Evolutionary conservation across 179 eudicot genomes (phyloP).

Genomic region (Beta macrorhiza): DNA sequence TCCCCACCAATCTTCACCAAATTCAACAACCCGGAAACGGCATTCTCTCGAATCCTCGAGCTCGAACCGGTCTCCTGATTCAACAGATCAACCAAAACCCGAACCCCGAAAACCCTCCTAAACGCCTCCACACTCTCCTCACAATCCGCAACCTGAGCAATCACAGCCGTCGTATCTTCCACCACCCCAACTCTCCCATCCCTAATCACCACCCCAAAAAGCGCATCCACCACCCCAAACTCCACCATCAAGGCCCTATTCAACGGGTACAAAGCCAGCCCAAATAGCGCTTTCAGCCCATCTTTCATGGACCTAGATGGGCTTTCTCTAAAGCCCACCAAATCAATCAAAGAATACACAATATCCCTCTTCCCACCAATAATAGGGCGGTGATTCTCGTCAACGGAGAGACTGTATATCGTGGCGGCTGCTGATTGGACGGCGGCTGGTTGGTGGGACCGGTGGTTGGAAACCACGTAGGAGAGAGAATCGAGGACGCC

Average conservation of each 20-base stretch:
- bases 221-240: conserved; percentile 50
- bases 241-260: conserved; percentile 54
- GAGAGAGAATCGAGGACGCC: conserved; percentile 79
- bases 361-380: conserved; percentile 77
- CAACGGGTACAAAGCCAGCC: conserved; percentile 45
- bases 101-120: no score
- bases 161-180: conserved; percentile 7
- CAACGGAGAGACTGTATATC: no score
- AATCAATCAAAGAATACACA: conserved; percentile 57
- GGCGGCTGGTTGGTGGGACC: conserved; percentile 37
- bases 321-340: conserved; percentile 41
- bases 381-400: no score
- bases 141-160: no score
- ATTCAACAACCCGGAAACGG: no score
- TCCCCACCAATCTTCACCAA: no score
- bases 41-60: no score
- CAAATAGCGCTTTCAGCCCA: conserved; percentile 67
- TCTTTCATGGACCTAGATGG: conserved; percentile 56
- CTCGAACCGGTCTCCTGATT: no score
- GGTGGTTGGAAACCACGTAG: conserved; percentile 50
- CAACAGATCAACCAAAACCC: no score
- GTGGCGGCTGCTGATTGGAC: conserved; percentile 69
- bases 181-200: conserved; percentile 62
- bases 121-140: no score
- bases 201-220: conserved; percentile 56